A percentile compares a stretch with the other conserved stretches of the same genome.
Conservation (phyloP, 2,329 filamentous ascomycete genomes). For the Thielaviopsis cerberus region DNA sequence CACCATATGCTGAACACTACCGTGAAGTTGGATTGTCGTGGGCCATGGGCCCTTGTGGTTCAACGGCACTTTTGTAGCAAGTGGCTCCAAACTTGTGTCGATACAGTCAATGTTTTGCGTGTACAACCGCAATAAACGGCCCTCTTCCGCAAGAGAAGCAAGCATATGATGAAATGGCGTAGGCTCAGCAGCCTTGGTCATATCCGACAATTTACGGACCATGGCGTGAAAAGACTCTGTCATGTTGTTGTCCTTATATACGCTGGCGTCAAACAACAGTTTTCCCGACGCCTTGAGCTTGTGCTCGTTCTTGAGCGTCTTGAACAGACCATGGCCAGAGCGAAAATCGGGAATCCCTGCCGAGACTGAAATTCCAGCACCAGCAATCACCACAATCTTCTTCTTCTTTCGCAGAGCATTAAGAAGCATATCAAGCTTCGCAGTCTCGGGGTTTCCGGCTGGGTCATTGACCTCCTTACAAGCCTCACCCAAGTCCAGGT, state of each 20-base stretch:
- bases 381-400: slow-evolving; percentile 92
- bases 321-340: slow-evolving; percentile 77
- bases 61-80: slow-evolving; percentile 66
- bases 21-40: slow-evolving; percentile 79
- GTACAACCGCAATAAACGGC: slow-evolving; percentile 74
- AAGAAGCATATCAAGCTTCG: slow-evolving; percentile 53
- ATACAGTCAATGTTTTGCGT: slow-evolving; percentile 95
- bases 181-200: slow-evolving; percentile 59
- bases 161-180: slow-evolving; percentile 87
- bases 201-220: slow-evolving; percentile 71
- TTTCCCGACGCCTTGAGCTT: slow-evolving; percentile 82
- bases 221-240: slow-evolving; percentile 89
- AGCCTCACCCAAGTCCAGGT: slow-evolving; percentile 48
- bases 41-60: slow-evolving; percentile 80
- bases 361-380: slow-evolving; percentile 90
- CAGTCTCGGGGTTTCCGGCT: slow-evolving; percentile 27
- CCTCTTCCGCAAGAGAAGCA: slow-evolving; percentile 73
- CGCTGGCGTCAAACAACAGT: slow-evolving; percentile 88
- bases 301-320: slow-evolving; percentile 65
- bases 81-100: slow-evolving; percentile 63
- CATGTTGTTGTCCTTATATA: slow-evolving; percentile 79
- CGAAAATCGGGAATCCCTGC: slow-evolving; percentile 95
- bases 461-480: slow-evolving; percentile 8
- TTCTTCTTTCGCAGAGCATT: slow-evolving; percentile 68
- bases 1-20: slow-evolving; percentile 86